Base-by-base conservation (phyloP, 192 early-diverging fungal species). In the Backusella liffmaniae region DNA sequence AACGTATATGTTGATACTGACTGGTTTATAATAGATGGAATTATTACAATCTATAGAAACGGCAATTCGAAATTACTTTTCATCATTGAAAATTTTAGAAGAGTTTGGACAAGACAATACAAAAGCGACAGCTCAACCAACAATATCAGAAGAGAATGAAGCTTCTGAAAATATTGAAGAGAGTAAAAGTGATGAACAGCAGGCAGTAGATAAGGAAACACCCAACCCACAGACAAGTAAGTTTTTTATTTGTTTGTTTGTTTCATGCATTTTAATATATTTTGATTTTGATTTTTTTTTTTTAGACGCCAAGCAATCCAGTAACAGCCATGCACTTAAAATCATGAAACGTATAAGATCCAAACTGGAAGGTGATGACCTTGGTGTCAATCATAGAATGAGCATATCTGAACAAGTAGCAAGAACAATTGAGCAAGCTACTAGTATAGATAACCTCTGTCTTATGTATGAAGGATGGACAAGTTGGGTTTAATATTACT, bases 391-490 rank as follows among this genome's bases (percentile, higher is more conserved):
- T 9, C 80, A 85, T 34, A 87, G 84, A 62, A 87, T 88, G 79
- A 84, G 74, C 44, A 84, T 92, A n/a, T 56, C 86, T 12, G 91
- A 93, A 73, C 91, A 93, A 73, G 91, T 92, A 5, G 30, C 89
- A 3, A 79, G 77, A 32, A 80, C 94, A 6, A 91, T 96, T 41
- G 77, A 87, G 29, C 83, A 93, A 73, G 94, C 95, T 4, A 89
- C 79, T 0, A 85, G 86, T 75, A 76, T 83, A 5, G 88, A 93
- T 70, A 92, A 92, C 76, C 80, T 96, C 9, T 84, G 90, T n/a
- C 74, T 84, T 21, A 94, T 96, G 93, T 96, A 93, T 73, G 94
- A 96, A 81, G 95, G 95, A 2, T 96, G 95, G 95, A 96, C 94
- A 70, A 85, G 87, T 26, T 96, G 95, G 95, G 89, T 96, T 30